A percentile compares a stretch with the other conserved stretches of the same genome.
Evolutionary conservation across 495 filamentous ascomycete genomes (phyloP).

Genomic region (Podospora pseudocomata): DNA sequence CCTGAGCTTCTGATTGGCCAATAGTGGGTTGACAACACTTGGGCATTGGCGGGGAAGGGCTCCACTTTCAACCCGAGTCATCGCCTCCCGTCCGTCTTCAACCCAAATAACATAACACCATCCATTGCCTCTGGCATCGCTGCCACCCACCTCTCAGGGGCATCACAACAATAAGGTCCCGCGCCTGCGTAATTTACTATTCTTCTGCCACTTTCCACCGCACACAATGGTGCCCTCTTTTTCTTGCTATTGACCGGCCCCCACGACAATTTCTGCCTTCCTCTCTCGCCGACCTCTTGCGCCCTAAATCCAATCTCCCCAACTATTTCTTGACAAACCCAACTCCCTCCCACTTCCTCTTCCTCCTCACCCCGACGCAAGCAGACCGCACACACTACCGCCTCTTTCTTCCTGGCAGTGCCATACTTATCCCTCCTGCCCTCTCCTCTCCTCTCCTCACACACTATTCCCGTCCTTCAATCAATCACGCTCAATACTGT

Average conservation of each 20-base stretch:
- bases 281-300: not conserved
- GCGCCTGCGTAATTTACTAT: not conserved
- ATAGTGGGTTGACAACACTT: not conserved
- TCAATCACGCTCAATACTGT: not conserved
- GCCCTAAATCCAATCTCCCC: not conserved
- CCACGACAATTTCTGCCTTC: not conserved
- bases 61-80: not conserved
- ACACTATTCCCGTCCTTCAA: not conserved
- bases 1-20: not conserved
- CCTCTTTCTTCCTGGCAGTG: too few species aligned
- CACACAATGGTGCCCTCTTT: not conserved
- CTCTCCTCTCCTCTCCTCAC: not conserved
- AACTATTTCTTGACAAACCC: not conserved
- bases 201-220: not conserved
- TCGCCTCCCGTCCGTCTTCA: not conserved
- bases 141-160: not conserved
- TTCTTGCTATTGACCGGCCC: not conserved
- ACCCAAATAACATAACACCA: not conserved
- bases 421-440: not conserved
- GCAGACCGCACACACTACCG: too few species aligned
- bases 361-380: not conserved
- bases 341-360: not conserved
- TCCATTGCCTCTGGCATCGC: not conserved
- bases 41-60: not conserved
- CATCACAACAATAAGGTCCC: not conserved